These are phyloP conservation scores for Beta lomatogona DNA, from an alignment of 179 eudicot species.

Conservation along the genomic window DNA sequence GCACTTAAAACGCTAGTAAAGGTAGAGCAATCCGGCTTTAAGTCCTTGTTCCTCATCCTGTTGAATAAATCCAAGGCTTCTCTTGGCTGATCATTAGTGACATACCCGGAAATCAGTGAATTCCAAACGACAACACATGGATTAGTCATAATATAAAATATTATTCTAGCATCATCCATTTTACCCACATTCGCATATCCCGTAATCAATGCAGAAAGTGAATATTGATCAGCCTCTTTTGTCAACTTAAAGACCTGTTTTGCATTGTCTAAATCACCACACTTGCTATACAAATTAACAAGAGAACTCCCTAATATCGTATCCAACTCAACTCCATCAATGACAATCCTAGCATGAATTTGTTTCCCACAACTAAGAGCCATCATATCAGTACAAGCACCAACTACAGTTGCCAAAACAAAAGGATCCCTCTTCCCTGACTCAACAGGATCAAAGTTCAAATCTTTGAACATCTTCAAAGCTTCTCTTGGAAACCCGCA, in stretches of 20 bases:
- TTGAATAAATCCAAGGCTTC: constrained; percentile 56
- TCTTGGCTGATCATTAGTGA: constrained; percentile 40
- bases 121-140: constrained; percentile 77
- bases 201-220: constrained; percentile 79
- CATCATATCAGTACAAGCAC: constrained; percentile 72
- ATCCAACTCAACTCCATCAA: constrained; percentile 56
- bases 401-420: constrained; percentile 64
- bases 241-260: constrained; percentile 38
- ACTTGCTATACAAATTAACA: constrained; percentile 80
- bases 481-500: constrained; percentile 60
- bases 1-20: constrained; percentile 60
- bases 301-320: constrained; percentile 75
- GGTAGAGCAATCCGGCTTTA: constrained; percentile 55
- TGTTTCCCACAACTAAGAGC: constrained; percentile 68
- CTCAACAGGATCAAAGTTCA: constrained; percentile 41
- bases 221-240: constrained; percentile 62
- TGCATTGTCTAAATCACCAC: constrained; percentile 67
- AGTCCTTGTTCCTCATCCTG: constrained; percentile 52
- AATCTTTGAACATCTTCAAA: constrained; percentile 59
- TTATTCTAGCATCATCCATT: constrained; percentile 67
- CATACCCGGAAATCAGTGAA: constrained; percentile 78
- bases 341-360: constrained; percentile 63
- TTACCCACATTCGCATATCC: constrained; percentile 74
- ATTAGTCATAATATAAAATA: constrained; percentile 41
- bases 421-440: constrained; percentile 46